These are phyloP conservation scores for Rhizophagus prolifer DNA, from an alignment of 192 early-diverging fungal species.

Conservation along the genomic window DNA sequence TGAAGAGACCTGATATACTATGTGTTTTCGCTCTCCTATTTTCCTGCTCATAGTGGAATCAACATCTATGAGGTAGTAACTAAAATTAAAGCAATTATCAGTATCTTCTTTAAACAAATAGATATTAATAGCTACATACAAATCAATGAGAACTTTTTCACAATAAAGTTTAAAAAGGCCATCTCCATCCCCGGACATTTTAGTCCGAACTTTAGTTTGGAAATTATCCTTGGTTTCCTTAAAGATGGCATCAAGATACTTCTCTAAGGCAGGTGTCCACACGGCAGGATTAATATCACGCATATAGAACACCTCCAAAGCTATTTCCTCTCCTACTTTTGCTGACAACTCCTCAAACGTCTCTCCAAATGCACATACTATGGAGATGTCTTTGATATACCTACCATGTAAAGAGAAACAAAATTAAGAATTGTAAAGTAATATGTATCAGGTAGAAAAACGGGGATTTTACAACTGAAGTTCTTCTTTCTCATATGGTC, in stretches of 20 bases:
- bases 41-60: slow-evolving; percentile 28
- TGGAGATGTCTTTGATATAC: slow-evolving; percentile 18
- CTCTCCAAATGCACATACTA: slow-evolving; percentile 18
- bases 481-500: slow-evolving; percentile 16
- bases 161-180: slow-evolving; percentile 24
- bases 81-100: slow-evolving; percentile 5
- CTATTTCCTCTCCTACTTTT: slow-evolving; percentile 25
- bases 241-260: slow-evolving; percentile 17
- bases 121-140: slow-evolving; percentile 28
- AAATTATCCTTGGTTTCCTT: slow-evolving; percentile 5
- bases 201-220: slow-evolving; percentile 5
- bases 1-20: slow-evolving; percentile 19
- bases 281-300: slow-evolving; percentile 20
- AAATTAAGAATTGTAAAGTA: slow-evolving; percentile 1
- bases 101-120: background rate
- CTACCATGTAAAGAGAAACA: slow-evolving; percentile 20
- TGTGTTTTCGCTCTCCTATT: slow-evolving; percentile 28
- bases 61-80: slow-evolving; percentile 22
- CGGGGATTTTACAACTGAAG: slow-evolving; percentile 25
- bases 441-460: slow-evolving; percentile 18
- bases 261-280: slow-evolving; percentile 21
- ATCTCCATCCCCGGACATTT: slow-evolving; percentile 5
- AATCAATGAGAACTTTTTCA: slow-evolving; percentile 30
- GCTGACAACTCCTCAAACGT: slow-evolving; percentile 24
- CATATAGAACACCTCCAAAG: background rate